Percentiles rank a stretch among this genome's conserved stretches.
Evolutionary conservation across 2,329 filamentous ascomycete genomes (phyloP).

Genomic region (Ceratocystis eucalypticola): DNA sequence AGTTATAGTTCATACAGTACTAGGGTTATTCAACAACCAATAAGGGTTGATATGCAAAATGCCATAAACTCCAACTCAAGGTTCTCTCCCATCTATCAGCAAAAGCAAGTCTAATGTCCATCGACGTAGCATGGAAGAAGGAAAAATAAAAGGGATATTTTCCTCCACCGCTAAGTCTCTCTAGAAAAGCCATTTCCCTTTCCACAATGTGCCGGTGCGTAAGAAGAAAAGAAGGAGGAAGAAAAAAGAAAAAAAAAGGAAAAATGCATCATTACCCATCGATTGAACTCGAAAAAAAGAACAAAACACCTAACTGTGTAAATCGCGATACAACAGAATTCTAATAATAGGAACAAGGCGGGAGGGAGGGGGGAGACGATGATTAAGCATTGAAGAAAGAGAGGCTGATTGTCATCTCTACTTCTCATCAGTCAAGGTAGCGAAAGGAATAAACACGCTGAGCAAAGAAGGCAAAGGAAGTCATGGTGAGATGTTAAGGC

Average conservation of each 20-base stretch:
- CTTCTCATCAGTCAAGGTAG: neutral
- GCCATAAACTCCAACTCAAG: neutral
- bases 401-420: neutral
- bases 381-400: neutral
- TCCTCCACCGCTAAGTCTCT: too few species aligned
- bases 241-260: neutral
- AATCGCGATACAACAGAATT: slow-evolving; percentile 1
- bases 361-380: neutral
- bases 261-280: neutral
- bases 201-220: neutral
- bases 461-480: neutral
- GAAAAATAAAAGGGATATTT: neutral
- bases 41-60: neutral
- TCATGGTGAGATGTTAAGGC: neutral
- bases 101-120: neutral
- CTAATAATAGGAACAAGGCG: neutral
- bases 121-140: neutral
- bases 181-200: too few species aligned
- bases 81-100: neutral
- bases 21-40: neutral
- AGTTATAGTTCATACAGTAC: neutral
- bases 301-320: neutral
- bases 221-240: neutral
- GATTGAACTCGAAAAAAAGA: neutral
- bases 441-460: neutral